phyloP scores from a whole-genome alignment of 2,329 filamentous ascomycete genomes.

The Beauveria australis region DNA sequence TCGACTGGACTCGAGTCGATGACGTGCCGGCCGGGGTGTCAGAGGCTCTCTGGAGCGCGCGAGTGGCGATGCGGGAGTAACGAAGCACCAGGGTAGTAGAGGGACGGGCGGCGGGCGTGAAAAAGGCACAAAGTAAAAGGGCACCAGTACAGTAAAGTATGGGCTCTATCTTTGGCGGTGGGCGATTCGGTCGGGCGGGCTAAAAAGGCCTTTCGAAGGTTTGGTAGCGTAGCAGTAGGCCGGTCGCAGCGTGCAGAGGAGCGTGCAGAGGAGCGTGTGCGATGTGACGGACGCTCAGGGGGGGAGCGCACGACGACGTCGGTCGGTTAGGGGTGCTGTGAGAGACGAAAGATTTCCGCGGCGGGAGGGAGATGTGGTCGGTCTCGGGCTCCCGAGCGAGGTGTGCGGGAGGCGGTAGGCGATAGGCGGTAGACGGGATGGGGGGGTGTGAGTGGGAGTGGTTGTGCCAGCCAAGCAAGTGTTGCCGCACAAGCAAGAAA shows the following conservation, averaged over 20 bases:
- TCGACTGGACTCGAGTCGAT: background rate
- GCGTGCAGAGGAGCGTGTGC: background rate
- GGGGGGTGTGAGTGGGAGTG: background rate
- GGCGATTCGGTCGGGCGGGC: background rate
- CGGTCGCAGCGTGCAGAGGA: background rate
- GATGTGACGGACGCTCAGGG: background rate
- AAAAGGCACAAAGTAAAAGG: background rate
- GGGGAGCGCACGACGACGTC: background rate
- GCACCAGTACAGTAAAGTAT: background rate
- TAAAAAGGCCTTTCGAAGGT: background rate
- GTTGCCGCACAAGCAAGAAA: background rate
- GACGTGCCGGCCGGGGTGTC: background rate
- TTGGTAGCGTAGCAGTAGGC: background rate
- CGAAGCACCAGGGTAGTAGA: background rate
- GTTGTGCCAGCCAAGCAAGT: background rate
- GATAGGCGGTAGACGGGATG: background rate
- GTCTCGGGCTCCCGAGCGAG: background rate
- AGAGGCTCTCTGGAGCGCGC: background rate
- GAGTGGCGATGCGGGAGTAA: conserved; percentile 1
- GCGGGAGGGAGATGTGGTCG: background rate
- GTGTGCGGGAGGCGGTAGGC: background rate
- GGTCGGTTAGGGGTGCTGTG: background rate
- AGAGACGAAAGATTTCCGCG: background rate
- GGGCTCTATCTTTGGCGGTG: background rate
- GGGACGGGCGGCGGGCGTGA: background rate